Base-by-base conservation (phyloP, 2,329 filamentous ascomycete species). In the Aspergillus pseudonomiae region DNA sequence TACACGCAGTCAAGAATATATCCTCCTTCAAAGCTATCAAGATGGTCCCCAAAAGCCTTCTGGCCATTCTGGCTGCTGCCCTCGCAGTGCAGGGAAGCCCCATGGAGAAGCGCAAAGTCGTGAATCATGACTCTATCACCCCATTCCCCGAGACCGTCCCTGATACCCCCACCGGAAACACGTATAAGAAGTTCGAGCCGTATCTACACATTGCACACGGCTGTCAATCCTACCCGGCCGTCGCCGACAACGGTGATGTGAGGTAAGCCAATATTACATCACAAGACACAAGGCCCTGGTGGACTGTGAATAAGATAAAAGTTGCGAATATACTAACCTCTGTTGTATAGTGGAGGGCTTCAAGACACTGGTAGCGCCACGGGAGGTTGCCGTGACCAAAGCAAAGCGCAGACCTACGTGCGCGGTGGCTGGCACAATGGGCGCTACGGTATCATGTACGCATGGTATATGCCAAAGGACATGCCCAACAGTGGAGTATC, bases 401-500 rank as follows among this genome's bases (percentile, higher is more conserved):
- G 52, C n/a, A 54, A 45, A 30, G 59, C 52, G 1, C 59, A 61
- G 53, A 61, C 59, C n/a, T 61, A 61, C 41, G 59, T 61, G 4
- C 52, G 59, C 24, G 59, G 59, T 7, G 59, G 59, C 26, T 61
- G 59, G 59, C 34, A 48, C 16, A 50, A 50, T 43, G 59, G 26
- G 30, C 59, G 59, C 19, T 61, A 61, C n/a, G 59, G 59, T 6
- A 57, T 61, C 59, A 61, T 61, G 59, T 61, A 61, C 24, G 39
- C 59, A 11, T 61, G 59, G 59, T 61, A 61, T 16, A 61, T 61
- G 59, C 59, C 59, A 4, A 61, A 61, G 59, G 59, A 61, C 53
- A 61, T 61, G 59, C 52, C 59, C 19, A 57, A 30, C 52, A 48
- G 39, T 21, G 59, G 59, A 2, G 30, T 61, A 3, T 61, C 59